Base-by-base conservation (phyloP, 1,284 basidiomycete genomes). In the Ustilago bromivora region DNA sequence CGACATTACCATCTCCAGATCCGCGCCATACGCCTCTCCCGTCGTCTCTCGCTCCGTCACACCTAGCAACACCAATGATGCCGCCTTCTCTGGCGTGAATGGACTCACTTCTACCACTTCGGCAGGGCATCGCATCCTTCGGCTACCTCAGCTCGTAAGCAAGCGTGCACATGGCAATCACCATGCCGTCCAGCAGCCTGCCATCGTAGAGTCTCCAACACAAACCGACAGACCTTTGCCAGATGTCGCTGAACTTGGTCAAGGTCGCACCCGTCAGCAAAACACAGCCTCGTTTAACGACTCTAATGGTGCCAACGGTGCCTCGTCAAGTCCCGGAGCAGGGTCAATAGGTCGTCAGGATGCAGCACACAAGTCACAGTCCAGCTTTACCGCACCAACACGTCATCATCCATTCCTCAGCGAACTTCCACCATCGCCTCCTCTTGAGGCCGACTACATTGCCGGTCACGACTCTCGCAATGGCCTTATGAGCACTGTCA, bases 1-100 rank as follows among this genome's bases (percentile, higher is more conserved):
- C 66, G 82, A 83, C 46, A 76, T 84, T 49, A 82, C 78, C 59
- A 79, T 84, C 58, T 83, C 81, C 34, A 62, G 80, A 46, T 82
- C 76, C 4, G 70, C 76, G 28, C 82, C 82, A 3, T 84, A 83
- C 54, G 82, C 82, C 5, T 84, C 82, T 43, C 82, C 82, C 47
- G 66, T 73, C 54, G 66, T 79, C 13, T 75, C 76, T 6, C 57
- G 74, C n/a, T 67, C 74, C 15, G 61, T 62, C n/a, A 76, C 77
- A 15, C 72, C 77, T 35, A 76, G 63, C 66, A 71, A 71, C 28
- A 70, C 70, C 57, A 68, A 65, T 49, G 71, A 76, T 9, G 19
- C 73, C 15, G 46, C 61, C 19, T 51, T 63, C 35, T 57, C 61
- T 17, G 58, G 61, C 40, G 40, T 28, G 40, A 73, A 65, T 34